Evolutionary conservation across 2,329 filamentous ascomycete genomes (phyloP).

Genomic region (Xylariaceae sp.): DNA sequence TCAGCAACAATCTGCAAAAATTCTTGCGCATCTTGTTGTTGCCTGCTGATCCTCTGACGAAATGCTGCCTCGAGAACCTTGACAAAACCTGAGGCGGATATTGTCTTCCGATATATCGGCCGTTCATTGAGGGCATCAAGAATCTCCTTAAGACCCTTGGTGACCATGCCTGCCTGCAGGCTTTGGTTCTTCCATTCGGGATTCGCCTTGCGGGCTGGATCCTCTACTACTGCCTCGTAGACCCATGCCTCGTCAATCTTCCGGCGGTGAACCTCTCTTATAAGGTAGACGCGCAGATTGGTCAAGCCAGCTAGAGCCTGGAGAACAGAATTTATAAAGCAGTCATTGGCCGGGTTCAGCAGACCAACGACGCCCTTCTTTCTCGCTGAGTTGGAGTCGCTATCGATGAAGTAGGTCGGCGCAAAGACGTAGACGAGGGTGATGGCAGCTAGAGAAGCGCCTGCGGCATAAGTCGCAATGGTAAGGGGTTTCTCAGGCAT

Average conservation of each 20-base stretch:
- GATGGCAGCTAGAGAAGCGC: slow-evolving; percentile 88
- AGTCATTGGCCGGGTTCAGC: slow-evolving; percentile 87
- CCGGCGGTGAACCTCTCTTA: slow-evolving; percentile 82
- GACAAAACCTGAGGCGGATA: slow-evolving; percentile 82
- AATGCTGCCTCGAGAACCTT: slow-evolving; percentile 79
- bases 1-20: slow-evolving; percentile 93
- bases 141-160: slow-evolving; percentile 83
- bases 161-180: slow-evolving; percentile 77
- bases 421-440: slow-evolving; percentile 96
- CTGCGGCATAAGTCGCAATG: slow-evolving; percentile 88
- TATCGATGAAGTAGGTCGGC: slow-evolving; percentile 93
- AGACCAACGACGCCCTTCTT: slow-evolving; percentile 88
- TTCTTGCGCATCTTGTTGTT: slow-evolving; percentile 97
- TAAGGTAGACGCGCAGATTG: slow-evolving; percentile 85
- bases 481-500: slow-evolving; percentile 82
- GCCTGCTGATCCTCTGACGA: slow-evolving; percentile 80
- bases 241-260: slow-evolving; percentile 71
- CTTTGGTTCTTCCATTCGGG: slow-evolving; percentile 57
- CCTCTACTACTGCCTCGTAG: slow-evolving; percentile 59
- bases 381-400: slow-evolving; percentile 60
- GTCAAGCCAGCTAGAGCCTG: slow-evolving; percentile 88
- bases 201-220: slow-evolving; percentile 35
- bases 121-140: slow-evolving; percentile 89
- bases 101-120: slow-evolving; percentile 88
- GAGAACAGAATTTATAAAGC: slow-evolving; percentile 93